These are phyloP conservation scores for Aspergillus saccharolyticus DNA, from an alignment of 495 filamentous ascomycete genomes.

Conservation along the genomic window DNA sequence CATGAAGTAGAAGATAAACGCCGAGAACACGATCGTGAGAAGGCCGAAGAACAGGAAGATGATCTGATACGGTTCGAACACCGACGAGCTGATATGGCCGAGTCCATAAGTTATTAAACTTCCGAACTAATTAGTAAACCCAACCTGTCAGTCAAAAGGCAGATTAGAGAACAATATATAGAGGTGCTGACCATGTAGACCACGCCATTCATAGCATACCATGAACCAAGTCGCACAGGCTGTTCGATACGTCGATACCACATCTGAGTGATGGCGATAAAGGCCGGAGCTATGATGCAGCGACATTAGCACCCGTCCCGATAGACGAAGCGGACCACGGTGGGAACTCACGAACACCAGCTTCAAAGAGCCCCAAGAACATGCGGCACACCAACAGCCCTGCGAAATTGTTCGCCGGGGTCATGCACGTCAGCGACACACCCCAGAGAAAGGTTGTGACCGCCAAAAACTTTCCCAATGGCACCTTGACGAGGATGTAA, in stretches of 20 bases:
- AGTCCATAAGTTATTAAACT: constrained; percentile 55
- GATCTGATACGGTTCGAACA: constrained; percentile 55
- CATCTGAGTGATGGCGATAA: constrained; percentile 58
- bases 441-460: constrained; percentile 59
- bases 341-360: constrained; percentile 31
- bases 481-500: constrained; percentile 36
- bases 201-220: constrained; percentile 58
- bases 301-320: not conserved
- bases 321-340: not conserved
- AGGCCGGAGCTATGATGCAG: constrained; percentile 44
- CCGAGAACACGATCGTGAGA: constrained; percentile 46
- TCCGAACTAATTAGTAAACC: too few species aligned
- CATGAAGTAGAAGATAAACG: constrained; percentile 47
- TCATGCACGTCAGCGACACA: constrained; percentile 48
- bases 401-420: constrained; percentile 51
- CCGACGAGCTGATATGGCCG: constrained; percentile 50
- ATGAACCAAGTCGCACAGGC: constrained; percentile 51
- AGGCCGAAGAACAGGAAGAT: constrained; percentile 53
- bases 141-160: too few species aligned
- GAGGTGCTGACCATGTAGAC: constrained; percentile 48
- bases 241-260: constrained; percentile 59
- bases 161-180: too few species aligned
- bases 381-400: constrained; percentile 53
- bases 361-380: constrained; percentile 60
- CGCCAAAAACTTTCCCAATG: constrained; percentile 49